These are phyloP conservation scores for Pythium diclinum DNA, from an alignment of 352 stramenopile genomes.

Conservation along the genomic window DNA sequence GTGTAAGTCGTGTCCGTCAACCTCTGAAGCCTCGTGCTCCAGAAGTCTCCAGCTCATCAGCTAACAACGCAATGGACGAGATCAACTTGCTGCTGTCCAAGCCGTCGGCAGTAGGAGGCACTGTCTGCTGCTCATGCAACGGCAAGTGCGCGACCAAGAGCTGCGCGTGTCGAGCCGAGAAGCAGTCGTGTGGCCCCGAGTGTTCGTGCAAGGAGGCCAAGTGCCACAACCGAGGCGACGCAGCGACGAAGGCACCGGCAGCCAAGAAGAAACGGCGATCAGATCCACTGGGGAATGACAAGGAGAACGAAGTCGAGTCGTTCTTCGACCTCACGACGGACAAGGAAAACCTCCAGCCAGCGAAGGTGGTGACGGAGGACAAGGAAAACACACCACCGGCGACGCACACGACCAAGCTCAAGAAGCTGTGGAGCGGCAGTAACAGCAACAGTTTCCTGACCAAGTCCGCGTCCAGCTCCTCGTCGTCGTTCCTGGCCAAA, in stretches of 20 bases:
- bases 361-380: background rate
- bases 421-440: constrained; percentile 27
- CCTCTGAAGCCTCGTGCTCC: constrained; percentile 14
- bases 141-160: constrained; percentile 75
- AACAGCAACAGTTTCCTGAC: constrained; percentile 6
- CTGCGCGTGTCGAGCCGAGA: constrained; percentile 57
- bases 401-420: constrained; percentile 21
- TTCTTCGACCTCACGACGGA: constrained; percentile 28
- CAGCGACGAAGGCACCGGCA: constrained; percentile 1
- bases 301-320: constrained; percentile 39
- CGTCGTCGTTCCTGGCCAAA: constrained; percentile 9
- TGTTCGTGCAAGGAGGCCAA: constrained; percentile 59
- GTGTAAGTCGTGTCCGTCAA: constrained; percentile 7
- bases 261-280: constrained; percentile 22
- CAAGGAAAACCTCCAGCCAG: constrained; percentile 27
- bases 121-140: constrained; percentile 55
- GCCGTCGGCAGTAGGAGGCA: constrained; percentile 27
- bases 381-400: constrained; percentile 20
- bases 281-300: constrained; percentile 21
- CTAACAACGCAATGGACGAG: constrained; percentile 42
- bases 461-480: constrained; percentile 2
- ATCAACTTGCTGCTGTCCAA: constrained; percentile 53
- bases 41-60: background rate
- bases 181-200: constrained; percentile 35
- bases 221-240: constrained; percentile 51